phyloP scores from a whole-genome alignment of 2,329 filamentous ascomycete genomes.

The Paracorniculantispora psalliotae region DNA sequence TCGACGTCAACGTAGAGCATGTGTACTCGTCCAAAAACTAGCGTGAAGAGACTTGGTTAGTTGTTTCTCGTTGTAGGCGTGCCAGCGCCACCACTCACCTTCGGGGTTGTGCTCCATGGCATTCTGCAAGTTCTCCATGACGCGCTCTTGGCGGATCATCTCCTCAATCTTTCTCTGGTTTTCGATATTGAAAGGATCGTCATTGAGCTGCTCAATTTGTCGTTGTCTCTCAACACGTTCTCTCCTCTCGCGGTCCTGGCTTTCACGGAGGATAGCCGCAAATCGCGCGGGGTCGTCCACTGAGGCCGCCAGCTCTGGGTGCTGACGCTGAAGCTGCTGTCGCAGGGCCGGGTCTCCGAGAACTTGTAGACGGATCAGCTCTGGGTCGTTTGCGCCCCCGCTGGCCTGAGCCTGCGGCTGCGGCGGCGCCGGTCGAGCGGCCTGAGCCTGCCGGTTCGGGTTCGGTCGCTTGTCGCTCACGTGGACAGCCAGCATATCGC shows the following conservation, averaged over 20 bases:
- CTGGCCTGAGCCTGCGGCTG: slow-evolving; percentile 30
- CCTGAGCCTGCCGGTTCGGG: slow-evolving; percentile 27
- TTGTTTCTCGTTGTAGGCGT: slow-evolving; percentile 2
- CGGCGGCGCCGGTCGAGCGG: slow-evolving; percentile 28
- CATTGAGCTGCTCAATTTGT: slow-evolving; percentile 79
- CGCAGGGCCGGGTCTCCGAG: slow-evolving; percentile 72
- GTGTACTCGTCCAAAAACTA: slow-evolving; percentile 89
- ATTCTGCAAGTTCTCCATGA: slow-evolving; percentile 93
- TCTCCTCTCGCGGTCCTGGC: slow-evolving; percentile 65
- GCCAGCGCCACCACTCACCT: slow-evolving; percentile 51
- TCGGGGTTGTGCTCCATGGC: slow-evolving; percentile 97
- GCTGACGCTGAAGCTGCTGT: slow-evolving; percentile 63
- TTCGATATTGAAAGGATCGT: slow-evolving; percentile 90
- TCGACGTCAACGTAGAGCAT: slow-evolving; percentile 96
- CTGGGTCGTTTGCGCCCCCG: slow-evolving; percentile 57
- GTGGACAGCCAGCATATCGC: slow-evolving; percentile 88
- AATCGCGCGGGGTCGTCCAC: slow-evolving; percentile 74
- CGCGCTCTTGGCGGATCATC: slow-evolving; percentile 90
- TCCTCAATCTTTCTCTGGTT: slow-evolving; percentile 91
- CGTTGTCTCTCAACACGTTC: slow-evolving; percentile 73
- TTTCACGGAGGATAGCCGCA: slow-evolving; percentile 63
- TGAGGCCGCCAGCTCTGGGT: slow-evolving; percentile 71
- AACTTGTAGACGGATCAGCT: slow-evolving; percentile 77
- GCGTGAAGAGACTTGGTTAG: slow-evolving; percentile 13
- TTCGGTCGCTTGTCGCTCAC: slow-evolving; percentile 52